Evolutionary conservation across 108 stramenopile species (phyloP).

Genomic region (Pseudonitzschia pungens): DNA sequence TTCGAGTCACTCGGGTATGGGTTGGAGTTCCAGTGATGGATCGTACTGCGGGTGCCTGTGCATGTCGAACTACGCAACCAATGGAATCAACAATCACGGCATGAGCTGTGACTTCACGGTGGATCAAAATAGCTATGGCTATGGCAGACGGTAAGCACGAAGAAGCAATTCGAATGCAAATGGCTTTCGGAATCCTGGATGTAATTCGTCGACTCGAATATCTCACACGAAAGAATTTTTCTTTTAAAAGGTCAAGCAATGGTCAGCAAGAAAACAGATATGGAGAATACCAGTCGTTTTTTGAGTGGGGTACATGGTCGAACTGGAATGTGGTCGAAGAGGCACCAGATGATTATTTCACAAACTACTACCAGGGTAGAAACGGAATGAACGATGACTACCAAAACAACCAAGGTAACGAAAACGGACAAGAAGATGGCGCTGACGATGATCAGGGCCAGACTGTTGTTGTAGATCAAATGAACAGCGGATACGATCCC

Average conservation of each 20-base stretch:
- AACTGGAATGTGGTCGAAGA: neutral
- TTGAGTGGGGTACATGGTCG: neutral
- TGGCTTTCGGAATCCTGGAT: neutral
- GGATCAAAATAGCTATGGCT: slow-evolving; percentile 1
- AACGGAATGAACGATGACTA: slow-evolving; percentile 2
- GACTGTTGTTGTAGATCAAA: slow-evolving; percentile 5
- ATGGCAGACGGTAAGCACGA: neutral
- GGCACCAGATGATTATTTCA: neutral
- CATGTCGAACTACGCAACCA: neutral
- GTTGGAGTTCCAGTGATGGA: slow-evolving; percentile 6
- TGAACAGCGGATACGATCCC: slow-evolving; percentile 17
- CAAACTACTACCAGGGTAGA: neutral
- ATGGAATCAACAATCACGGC: neutral
- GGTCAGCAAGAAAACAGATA: neutral
- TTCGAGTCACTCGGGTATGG: neutral
- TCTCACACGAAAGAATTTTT: neutral
- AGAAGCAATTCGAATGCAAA: neutral
- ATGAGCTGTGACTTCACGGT: slow-evolving; percentile 1
- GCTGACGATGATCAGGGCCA: neutral
- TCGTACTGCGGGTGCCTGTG: slow-evolving; percentile 12
- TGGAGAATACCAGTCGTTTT: neutral
- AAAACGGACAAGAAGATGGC: neutral
- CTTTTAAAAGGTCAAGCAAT: neutral
- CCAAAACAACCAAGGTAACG: too few species aligned
- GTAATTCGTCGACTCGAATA: neutral